Evolutionary conservation across 805 yeast genomes (phyloP), one percentile per base, ranked within the genome.

Genomic region (Saturnispora mendoncae): DNA sequence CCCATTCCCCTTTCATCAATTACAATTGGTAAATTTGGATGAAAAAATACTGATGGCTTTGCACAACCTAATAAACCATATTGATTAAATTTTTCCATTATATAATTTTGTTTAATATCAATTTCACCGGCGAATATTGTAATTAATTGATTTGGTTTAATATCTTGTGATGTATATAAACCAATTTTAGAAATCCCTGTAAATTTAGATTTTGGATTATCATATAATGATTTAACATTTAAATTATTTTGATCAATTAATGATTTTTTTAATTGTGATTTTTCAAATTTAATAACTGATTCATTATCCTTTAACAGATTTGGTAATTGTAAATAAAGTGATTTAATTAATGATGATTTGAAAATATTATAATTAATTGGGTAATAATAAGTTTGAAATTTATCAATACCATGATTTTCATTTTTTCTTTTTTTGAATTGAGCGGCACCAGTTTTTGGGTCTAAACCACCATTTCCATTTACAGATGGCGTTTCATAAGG

Each of bases 1-100:
- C 97, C 97, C 4, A 76, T 69, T 32, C 78, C 72, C 45, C 96
- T 69, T n/a, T 87, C 73, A 59, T 88, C 96, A 14, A 88, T 64
- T 3, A 72, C 79, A n/a, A 87, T 51, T 0, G 81, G 80, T 39
- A 78, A 58, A n/a, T 65, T 60, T 0, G 78, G 69, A 40, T 77
- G 74, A 48, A 78, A 75, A 9, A 72, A 50, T 0, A 76, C 81
- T 34, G 71, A 69, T 3, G 80, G 80, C 41, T 71, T 69, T 39
- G 76, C 80, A 44, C 80, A 80, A 6, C 80, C 96, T 80, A 78
- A 77, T 14, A 72, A 55, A 49, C 76, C 60, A 60, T 86, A 90
- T 55, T 87, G 95, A 59, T 88, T 90, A 42, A 76, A 66, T 20
- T 76, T 69, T 51, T 85, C 82, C 2, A 59, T 55, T 17, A 72